Evolutionary conservation across 176 grass and related monocot genomes (phyloP), one percentile per base, ranked within the genome.

Genomic region (Poa pratensis): DNA sequence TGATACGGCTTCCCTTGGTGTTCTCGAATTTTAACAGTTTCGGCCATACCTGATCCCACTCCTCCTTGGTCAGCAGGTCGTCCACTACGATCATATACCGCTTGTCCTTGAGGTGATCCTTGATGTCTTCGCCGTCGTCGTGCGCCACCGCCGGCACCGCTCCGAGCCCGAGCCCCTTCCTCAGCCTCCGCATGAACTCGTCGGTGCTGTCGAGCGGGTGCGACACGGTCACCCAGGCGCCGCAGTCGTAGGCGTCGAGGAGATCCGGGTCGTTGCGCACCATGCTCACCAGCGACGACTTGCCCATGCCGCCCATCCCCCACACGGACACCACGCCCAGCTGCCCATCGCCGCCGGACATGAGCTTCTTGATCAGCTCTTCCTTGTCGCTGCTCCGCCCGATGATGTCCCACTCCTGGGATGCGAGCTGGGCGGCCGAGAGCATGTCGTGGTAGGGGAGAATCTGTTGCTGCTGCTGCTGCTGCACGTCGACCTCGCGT

Each of bases 181-280:
- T 50, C 9, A 86, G 49, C 69, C 62, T 26, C 16, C 51, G 22
- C 26, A 18, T 10, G 83, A 89, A 76, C 57, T 12, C 60, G 1
- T 89, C 76, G 22, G 52, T 0, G 68, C 0, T 40, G 60, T 75
- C 79, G 26, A 75, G 72, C 51, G 71, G 83, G 78, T 82, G 77
- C 16, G 71, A 53, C 69, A 89, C 83, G 27, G 67, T 85, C 34
- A 89, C 79, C 88, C 83, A 89, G 7, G 71, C 88, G 70, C 4
- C 69, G 16, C 37, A 75, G 40, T 85, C 58, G 61, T 86, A 89
- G 5, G 55, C 48, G 37, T 85, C 58, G 8, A 81, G 63, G 37
- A 89, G 70, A 5, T 1, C 64, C 15, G 69, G 39, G 77, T 80
- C 73, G 49, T 85, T 75, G 69, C 57, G 18, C 60, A 77, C 88